Base-by-base conservation (phyloP, 2,329 filamentous ascomycete genomes). In the Metarhizium rileyi region DNA sequence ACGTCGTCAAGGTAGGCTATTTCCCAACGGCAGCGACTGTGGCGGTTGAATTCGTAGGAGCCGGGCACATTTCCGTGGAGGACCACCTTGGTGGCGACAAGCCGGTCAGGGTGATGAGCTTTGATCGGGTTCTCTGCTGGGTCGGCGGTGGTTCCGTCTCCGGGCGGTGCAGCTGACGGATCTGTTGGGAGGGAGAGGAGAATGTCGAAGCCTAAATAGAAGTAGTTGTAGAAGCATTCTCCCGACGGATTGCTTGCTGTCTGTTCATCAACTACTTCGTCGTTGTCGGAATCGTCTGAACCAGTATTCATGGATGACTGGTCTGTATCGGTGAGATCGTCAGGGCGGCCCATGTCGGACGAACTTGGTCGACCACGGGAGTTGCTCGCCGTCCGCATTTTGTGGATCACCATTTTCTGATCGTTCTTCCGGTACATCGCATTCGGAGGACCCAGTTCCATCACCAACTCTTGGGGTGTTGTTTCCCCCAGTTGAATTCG, bases 151-250 rank as follows among this genome's bases (percentile, higher is more conserved):
- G 56, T 53, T 10, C 50, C 52, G 28, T 47, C 22, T 22, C 3
- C 26, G 70, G 12, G 85, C 0, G 86, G 83, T 6, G 73, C 71
- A 22, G 78, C 78, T 0, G 85, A 87, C 4, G 84, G 74, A 5
- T 75, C 63, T 0, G 80, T 81, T 0, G 87, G 85, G 27, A 83
- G 81, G 1, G 91, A 95, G n/a, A 98, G 79, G 5, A 97, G 76
- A 9, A 96, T 79, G 65, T 98, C 93, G 61, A 98, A 94, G 2
- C 93, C 93, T 54, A 95, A 84, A 56, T 91, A 86, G 63, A 96
- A 98, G 65, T 98, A 98, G 65, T 97, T 97, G 69, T 93, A 96
- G 64, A 97, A 98, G 56, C 84, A 90, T 63, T 94, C 88, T 4
- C 81, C 78, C 1, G 82, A 79, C 3, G 82, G 57, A 63, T 74